Percentiles rank a stretch among this genome's conserved stretches.
These are phyloP conservation scores for Neckera pumila DNA, from an alignment of 225 moss, liverwort and hornwort genomes.

Conservation along the genomic window DNA sequence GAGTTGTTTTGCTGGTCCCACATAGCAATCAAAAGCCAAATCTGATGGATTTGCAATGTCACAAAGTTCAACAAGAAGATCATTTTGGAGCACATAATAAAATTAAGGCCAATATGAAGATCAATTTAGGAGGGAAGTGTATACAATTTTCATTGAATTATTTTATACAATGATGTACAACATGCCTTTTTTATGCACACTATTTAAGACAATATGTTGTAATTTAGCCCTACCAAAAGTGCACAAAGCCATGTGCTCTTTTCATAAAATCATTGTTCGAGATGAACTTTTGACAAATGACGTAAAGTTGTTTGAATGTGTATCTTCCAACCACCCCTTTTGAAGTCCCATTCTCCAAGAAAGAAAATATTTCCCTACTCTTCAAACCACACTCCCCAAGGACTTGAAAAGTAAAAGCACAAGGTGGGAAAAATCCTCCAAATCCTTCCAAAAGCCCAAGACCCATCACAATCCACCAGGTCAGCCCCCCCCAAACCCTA, in stretches of 20 bases:
- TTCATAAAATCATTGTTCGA: background rate
- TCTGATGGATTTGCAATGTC: no score
- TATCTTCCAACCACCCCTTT: rapidly evolving
- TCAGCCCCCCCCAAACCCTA: background rate
- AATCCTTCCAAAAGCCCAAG: background rate
- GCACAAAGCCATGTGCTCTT: rapidly evolving
- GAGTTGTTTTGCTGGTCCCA: no score
- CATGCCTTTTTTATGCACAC: background rate
- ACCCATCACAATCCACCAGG: background rate
- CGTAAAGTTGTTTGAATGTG: background rate
- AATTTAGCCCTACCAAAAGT: background rate
- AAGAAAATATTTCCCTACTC: no score
- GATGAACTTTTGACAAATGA: background rate
- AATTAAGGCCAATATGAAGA: no score
- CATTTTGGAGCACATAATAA: no score
- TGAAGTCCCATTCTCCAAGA: background rate
- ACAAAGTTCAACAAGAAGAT: no score
- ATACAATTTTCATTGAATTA: background rate
- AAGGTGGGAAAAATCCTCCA: background rate
- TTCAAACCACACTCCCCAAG: background rate
- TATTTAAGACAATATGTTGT: no score
- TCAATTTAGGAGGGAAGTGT: no score
- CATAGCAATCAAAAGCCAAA: no score
- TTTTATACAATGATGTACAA: background rate
- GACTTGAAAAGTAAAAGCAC: background rate